A percentile compares a stretch with the other conserved stretches of the same genome.
Evolutionary conservation across 805 yeast species (phyloP).

Genomic region (Myxozyma neotropica): DNA sequence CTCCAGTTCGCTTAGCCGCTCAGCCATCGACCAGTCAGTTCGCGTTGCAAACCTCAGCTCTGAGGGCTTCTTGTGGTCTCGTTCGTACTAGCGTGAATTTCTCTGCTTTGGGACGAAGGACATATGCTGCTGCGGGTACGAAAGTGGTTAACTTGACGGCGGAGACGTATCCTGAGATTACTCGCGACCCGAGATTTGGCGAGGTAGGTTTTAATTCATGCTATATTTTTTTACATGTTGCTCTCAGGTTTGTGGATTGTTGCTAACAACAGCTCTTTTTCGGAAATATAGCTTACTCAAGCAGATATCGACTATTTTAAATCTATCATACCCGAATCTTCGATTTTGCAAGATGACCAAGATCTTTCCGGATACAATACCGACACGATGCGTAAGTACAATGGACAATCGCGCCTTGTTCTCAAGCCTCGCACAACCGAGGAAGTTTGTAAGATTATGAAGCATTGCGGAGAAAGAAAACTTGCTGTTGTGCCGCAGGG

Average conservation of each 20-base stretch:
- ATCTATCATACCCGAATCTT: slow-evolving; percentile 55
- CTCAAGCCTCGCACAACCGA: slow-evolving; percentile 80
- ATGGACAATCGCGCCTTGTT: slow-evolving; percentile 81
- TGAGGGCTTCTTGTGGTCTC: background rate
- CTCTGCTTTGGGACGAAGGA: background rate
- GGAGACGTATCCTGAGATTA: slow-evolving; percentile 36
- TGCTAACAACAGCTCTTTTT: no score
- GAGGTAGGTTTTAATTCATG: background rate
- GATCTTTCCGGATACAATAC: slow-evolving; percentile 76
- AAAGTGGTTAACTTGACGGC: slow-evolving; percentile 31
- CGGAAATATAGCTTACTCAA: slow-evolving; percentile 48
- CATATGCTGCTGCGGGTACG: slow-evolving; percentile 15
- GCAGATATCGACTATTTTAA: slow-evolving; percentile 65
- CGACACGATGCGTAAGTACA: slow-evolving; percentile 93
- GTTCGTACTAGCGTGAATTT: background rate
- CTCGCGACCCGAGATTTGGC: slow-evolving; percentile 34
- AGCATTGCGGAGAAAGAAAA: slow-evolving; percentile 73
- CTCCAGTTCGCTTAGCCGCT: background rate
- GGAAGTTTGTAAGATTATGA: slow-evolving; percentile 74
- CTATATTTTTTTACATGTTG: background rate
- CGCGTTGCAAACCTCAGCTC: background rate
- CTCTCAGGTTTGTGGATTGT: background rate
- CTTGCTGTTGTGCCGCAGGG: slow-evolving; percentile 95
- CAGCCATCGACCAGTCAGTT: background rate
- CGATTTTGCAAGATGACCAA: slow-evolving; percentile 56